Percentiles rank a stretch among this genome's conserved stretches.
These are phyloP conservation scores for Colletotrichum truncatum DNA, from an alignment of 2,329 filamentous ascomycete genomes.

Conservation along the genomic window DNA sequence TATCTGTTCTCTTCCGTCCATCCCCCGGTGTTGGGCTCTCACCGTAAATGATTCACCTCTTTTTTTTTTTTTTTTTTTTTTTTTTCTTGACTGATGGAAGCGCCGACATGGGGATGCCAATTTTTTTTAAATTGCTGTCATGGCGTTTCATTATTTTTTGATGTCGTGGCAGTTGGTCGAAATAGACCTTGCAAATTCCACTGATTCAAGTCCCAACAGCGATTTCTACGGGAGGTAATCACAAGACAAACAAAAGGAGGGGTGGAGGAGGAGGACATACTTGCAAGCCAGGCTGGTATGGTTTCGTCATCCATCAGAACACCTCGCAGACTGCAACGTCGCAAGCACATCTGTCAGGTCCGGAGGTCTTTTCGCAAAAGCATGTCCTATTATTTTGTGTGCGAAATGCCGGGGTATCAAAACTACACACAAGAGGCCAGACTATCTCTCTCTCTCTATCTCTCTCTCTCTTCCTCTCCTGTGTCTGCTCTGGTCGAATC, in stretches of 20 bases:
- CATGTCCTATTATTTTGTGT: slow-evolving; percentile 1
- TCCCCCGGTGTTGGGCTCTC: not conserved
- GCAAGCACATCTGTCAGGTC: too few species aligned
- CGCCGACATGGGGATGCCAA: too few species aligned
- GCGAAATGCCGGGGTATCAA: slow-evolving; percentile 21
- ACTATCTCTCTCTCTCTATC: not conserved
- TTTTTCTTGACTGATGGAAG: too few species aligned
- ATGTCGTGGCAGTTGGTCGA: slow-evolving; percentile 24
- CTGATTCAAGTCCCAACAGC: not conserved
- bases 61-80: too few species aligned
- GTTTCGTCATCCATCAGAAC: not conserved
- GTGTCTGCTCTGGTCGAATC: not conserved
- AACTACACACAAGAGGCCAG: slow-evolving; percentile 15
- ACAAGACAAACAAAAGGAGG: not conserved
- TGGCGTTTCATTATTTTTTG: not conserved
- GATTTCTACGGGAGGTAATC: not conserved
- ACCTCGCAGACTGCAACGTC: too few species aligned
- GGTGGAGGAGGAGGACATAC: not conserved
- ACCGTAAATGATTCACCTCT: slow-evolving; percentile 13
- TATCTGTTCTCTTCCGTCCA: not conserved
- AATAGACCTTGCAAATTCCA: not conserved
- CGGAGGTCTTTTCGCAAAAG: not conserved
- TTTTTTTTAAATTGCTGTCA: not conserved
- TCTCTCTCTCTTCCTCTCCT: not conserved
- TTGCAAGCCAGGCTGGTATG: not conserved